Percentiles rank a stretch among this genome's conserved stretches.
phyloP scores from a whole-genome alignment of 805 yeast genomes.

The Yarrowia hollandica region DNA sequence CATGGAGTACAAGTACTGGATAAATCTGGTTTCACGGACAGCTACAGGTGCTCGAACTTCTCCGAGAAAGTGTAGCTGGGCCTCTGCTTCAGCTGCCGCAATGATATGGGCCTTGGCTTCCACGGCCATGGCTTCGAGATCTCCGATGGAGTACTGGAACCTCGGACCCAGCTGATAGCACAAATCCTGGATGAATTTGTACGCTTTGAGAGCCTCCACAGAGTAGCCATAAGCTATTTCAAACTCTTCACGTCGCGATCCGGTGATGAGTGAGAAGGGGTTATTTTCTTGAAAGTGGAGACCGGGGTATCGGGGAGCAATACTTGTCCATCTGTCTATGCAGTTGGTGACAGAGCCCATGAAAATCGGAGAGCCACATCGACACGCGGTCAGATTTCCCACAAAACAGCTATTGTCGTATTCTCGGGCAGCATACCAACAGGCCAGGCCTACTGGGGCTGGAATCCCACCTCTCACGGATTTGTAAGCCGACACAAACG shows the following conservation, averaged over 20 bases:
- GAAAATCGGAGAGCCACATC: slow-evolving; percentile 15
- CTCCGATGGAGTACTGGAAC: slow-evolving; percentile 12
- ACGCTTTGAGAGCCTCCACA: slow-evolving; percentile 14
- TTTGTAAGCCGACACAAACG: slow-evolving; percentile 12
- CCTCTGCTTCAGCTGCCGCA: slow-evolving; percentile 3
- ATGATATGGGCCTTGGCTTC: background rate
- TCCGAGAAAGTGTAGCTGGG: slow-evolving; percentile 14
- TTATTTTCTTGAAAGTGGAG: slow-evolving; percentile 19
- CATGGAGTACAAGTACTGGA: slow-evolving; percentile 20
- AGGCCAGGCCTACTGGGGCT: slow-evolving; percentile 8
- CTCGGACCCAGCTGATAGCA: slow-evolving; percentile 6
- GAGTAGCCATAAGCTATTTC: slow-evolving; percentile 2
- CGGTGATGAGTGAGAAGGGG: slow-evolving; percentile 14
- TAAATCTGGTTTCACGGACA: slow-evolving; percentile 4
- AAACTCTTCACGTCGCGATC: background rate
- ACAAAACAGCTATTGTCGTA: slow-evolving; percentile 22
- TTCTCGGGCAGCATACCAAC: slow-evolving; percentile 26
- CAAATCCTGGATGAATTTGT: slow-evolving; percentile 15
- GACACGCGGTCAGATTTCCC: slow-evolving; percentile 8
- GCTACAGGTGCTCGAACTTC: slow-evolving; percentile 17
- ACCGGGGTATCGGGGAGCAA: background rate
- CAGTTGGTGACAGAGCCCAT: slow-evolving; percentile 20
- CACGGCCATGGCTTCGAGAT: slow-evolving; percentile 1
- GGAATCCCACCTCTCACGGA: slow-evolving; percentile 19
- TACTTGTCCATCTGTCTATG: slow-evolving; percentile 14